These are phyloP conservation scores for Tuber microsphaerosporum DNA, from an alignment of 495 filamentous ascomycete genomes.

Conservation along the genomic window DNA sequence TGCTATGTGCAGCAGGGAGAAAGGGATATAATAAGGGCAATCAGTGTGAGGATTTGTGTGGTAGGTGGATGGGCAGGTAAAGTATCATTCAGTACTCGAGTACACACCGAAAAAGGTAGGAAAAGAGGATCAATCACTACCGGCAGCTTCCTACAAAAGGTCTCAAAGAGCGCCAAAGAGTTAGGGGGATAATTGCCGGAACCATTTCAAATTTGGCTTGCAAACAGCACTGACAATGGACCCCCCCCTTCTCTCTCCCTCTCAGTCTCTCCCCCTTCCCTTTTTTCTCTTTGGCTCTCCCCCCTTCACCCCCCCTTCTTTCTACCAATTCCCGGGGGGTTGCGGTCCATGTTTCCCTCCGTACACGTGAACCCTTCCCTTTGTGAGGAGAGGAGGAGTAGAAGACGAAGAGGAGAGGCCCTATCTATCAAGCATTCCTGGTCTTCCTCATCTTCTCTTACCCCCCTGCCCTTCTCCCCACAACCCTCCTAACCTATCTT, in stretches of 20 bases:
- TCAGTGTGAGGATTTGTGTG: not conserved
- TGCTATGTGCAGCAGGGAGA: not conserved
- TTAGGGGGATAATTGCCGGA: conserved; percentile 2
- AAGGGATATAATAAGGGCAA: not conserved
- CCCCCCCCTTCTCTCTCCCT: not conserved
- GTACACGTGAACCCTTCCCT: conserved; percentile 2
- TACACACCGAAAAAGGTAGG: not conserved
- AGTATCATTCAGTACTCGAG: not conserved
- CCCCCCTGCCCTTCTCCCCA: not conserved
- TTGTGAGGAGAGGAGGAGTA: not conserved
- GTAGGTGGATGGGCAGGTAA: not conserved
- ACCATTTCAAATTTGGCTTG: conserved; percentile 5
- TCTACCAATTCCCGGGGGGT: not conserved
- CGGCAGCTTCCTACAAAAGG: conserved; percentile 2
- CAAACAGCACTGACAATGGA: not conserved
- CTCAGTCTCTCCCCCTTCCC: conserved; percentile 1
- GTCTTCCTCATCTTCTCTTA: conserved; percentile 3
- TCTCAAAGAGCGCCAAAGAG: conserved; percentile 1
- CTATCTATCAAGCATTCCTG: not conserved
- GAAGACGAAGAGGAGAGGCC: not conserved
- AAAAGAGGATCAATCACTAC: not conserved
- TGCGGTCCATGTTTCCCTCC: not conserved
- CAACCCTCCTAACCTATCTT: not conserved
- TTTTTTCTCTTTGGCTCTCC: not conserved
- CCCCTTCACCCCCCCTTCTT: not conserved